Evolutionary conservation across 345 rosid genomes (phyloP).

Genomic region (Populus nigra): DNA sequence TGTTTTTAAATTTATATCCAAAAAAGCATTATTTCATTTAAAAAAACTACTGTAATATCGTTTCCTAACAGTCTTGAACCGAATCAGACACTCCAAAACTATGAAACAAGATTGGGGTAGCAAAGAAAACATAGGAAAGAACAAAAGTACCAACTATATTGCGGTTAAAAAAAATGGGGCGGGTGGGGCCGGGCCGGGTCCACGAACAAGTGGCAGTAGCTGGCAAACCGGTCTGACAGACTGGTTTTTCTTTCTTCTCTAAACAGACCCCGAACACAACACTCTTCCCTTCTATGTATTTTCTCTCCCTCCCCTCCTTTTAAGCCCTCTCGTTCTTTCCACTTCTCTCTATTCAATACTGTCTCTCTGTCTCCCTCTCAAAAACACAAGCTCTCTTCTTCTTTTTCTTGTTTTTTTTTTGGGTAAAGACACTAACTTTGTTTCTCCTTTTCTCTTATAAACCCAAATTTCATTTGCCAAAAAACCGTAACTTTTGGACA

Average conservation of each 20-base stretch:
- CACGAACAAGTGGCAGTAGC: constrained; percentile 29
- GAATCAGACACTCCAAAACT: too few relatives aligned
- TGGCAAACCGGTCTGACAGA: constrained; percentile 34
- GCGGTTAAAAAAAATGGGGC: background rate
- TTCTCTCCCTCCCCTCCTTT: background rate
- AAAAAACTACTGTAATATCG: too few relatives aligned
- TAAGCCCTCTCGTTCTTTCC: background rate
- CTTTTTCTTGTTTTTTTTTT: background rate
- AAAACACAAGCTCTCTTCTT: background rate
- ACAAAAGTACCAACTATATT: background rate
- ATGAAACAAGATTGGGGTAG: background rate
- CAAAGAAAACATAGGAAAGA: background rate
- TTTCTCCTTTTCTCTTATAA: too few relatives aligned
- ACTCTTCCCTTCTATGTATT: background rate
- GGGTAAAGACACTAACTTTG: background rate
- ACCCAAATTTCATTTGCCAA: background rate
- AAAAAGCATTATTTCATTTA: too few relatives aligned
- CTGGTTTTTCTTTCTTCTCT: constrained; percentile 17
- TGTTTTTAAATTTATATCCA: too few relatives aligned
- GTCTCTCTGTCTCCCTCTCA: background rate
- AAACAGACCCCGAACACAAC: constrained; percentile 8
- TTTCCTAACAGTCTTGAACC: too few relatives aligned
- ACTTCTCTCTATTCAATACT: background rate
- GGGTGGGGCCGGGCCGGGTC: background rate
- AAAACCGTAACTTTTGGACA: background rate